A percentile compares a stretch with the other conserved stretches of the same genome.
Evolutionary conservation across 2,329 filamentous ascomycete species (phyloP).

Genomic region (Rutstroemia sp.): DNA sequence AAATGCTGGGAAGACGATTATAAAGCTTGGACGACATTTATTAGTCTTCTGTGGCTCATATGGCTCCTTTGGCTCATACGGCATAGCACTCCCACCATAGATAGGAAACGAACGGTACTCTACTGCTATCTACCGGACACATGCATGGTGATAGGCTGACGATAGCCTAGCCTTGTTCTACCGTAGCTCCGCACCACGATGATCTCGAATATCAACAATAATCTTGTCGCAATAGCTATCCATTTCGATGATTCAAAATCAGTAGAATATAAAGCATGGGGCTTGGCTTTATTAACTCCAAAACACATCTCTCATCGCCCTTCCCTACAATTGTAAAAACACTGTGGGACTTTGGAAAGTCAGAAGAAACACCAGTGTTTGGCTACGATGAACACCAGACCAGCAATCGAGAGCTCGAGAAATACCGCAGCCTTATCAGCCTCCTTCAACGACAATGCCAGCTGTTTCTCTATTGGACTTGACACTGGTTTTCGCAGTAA

Average conservation of each 20-base stretch:
- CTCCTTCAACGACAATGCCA: slow-evolving; percentile 78
- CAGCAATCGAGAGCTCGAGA: slow-evolving; percentile 70
- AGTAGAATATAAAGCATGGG: not conserved
- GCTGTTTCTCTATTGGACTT: slow-evolving; percentile 79
- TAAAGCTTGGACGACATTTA: too few species aligned
- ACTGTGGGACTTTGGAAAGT: too few species aligned
- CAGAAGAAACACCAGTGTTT: too few species aligned
- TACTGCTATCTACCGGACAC: too few species aligned
- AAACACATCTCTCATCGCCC: too few species aligned
- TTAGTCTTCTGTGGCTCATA: too few species aligned
- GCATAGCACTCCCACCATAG: too few species aligned
- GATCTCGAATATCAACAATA: not conserved
- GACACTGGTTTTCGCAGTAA: slow-evolving; percentile 80
- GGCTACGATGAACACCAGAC: slow-evolving; percentile 75
- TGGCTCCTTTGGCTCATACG: too few species aligned
- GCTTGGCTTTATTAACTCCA: not conserved
- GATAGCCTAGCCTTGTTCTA: not conserved
- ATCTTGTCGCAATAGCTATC: not conserved
- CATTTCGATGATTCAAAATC: not conserved
- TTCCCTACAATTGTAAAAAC: too few species aligned
- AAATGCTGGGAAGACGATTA: too few species aligned
- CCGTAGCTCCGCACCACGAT: not conserved
- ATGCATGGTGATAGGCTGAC: too few species aligned
- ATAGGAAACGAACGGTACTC: too few species aligned
- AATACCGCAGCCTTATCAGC: slow-evolving; percentile 72